These are phyloP conservation scores for Lantana camara DNA, from an alignment of 257 asterid species.

Conservation along the genomic window DNA sequence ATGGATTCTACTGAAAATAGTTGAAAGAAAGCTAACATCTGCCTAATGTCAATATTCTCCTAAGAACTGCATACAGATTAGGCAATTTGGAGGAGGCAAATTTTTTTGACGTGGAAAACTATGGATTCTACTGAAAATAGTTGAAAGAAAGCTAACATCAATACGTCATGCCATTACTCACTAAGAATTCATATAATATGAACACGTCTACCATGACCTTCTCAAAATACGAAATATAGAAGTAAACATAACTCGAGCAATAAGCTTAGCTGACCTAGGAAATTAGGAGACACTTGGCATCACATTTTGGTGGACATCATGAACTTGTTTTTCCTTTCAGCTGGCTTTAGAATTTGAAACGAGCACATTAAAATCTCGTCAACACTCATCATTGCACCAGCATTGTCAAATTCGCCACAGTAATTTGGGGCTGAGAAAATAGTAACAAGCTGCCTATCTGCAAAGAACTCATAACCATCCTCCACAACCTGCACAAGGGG, in stretches of 20 bases:
- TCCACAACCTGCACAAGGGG: constrained; percentile 50
- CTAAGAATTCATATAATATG: no score
- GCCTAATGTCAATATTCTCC: no score
- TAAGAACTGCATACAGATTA: not conserved
- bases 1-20: no score
- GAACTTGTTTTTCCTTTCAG: constrained; percentile 57
- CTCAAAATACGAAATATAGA: no score
- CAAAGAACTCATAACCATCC: constrained; percentile 63
- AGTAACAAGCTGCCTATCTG: constrained; percentile 62
- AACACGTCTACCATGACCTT: no score
- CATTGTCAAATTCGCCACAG: constrained; percentile 62
- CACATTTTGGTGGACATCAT: constrained; percentile 59
- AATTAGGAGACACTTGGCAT: constrained; percentile 29
- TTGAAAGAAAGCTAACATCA: not conserved
- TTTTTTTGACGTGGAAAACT: not conserved
- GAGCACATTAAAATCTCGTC: constrained; percentile 54
- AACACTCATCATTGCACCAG: constrained; percentile 61
- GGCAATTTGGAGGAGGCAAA: not conserved
- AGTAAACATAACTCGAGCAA: no score
- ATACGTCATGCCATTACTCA: no score
- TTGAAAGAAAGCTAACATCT: not conserved
- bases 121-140: not conserved
- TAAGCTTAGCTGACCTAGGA: constrained; percentile 35
- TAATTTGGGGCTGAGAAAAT: constrained; percentile 61
- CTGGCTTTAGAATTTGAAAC: constrained; percentile 58